A percentile compares a stretch with the other conserved stretches of the same genome.
These are phyloP conservation scores for Echinosophora koreensis DNA, from an alignment of 306 rosid genomes.

Conservation along the genomic window DNA sequence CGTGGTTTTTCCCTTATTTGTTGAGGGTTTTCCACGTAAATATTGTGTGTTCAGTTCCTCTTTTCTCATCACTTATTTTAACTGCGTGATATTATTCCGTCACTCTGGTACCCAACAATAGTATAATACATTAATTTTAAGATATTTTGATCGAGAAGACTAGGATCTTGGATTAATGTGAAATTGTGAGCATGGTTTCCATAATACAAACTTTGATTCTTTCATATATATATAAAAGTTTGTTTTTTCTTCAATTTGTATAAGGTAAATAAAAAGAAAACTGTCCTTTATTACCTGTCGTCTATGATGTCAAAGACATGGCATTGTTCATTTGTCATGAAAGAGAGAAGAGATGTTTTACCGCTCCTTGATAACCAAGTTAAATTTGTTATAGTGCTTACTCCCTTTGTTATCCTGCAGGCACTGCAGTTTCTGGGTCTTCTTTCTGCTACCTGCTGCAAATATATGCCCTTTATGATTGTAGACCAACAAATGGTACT, in stretches of 20 bases:
- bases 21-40: too few relatives aligned
- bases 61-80: too few relatives aligned
- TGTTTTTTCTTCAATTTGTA: background rate
- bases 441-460: slow-evolving; percentile 80
- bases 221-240: background rate
- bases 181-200: slow-evolving; percentile 12
- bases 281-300: background rate
- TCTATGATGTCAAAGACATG: slow-evolving; percentile 8
- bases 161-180: slow-evolving; percentile 14
- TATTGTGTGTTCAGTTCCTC: too few relatives aligned
- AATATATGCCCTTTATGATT: slow-evolving; percentile 85
- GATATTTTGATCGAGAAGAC: slow-evolving; percentile 16
- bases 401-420: slow-evolving; percentile 53
- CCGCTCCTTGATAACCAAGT: slow-evolving; percentile 17
- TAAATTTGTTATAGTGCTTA: slow-evolving; percentile 30
- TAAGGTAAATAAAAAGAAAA: background rate
- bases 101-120: too few relatives aligned
- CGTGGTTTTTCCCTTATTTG: too few relatives aligned
- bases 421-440: slow-evolving; percentile 78
- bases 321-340: background rate
- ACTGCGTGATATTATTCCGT: too few relatives aligned
- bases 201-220: background rate
- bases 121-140: slow-evolving; percentile 6
- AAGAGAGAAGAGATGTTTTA: background rate
- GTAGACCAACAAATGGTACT: slow-evolving; percentile 68